Base-by-base conservation (phyloP, 352 stramenopile genomes). In the Achlya hypogyna region DNA sequence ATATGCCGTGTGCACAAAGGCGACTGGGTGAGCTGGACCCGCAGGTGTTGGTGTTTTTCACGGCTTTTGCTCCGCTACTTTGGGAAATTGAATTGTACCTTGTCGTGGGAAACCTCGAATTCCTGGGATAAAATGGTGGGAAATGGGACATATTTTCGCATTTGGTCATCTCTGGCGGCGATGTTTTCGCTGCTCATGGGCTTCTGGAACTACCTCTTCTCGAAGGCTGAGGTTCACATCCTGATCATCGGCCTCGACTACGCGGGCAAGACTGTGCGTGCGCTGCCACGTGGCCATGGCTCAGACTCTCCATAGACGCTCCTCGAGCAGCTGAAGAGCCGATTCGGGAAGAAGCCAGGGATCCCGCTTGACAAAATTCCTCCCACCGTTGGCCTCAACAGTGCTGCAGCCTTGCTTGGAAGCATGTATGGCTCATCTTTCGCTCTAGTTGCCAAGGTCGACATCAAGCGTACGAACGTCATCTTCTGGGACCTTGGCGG, bases 401-500 rank as follows among this genome's bases (percentile, higher is more conserved):
- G 86, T 89, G 76, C 47, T 35, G 25, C 45, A 4, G 6, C 38
- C 38, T 10, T 20, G 51, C 51, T 10, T 56, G 51, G 12, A 1
- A 23, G 38, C 12, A 10, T 18, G 14, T 18, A 45, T 22, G 2
- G 8, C 2, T 16, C 45, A 5, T 53, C 4, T 12, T 4, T 25
- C n/a, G n/a, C 4, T 53, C 45, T 60, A 92, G 83, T 92, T 62
- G 83, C 81, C 45, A 73, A 81, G 62, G 81, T 95, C 65, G 83
- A 96, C 73, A 85, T 97, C 63, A 75, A 78, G 65, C 83, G 88
- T 20, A 91, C 76, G 34, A 78, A 84, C 31, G 76, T 97, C 62
- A 96, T 96, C 69, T 96, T 97, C 68, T 97, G 90, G 90, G 90
- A 97, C 65, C 71, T 97, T 12, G 90, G 90, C 53, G 90, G 90